These are phyloP conservation scores for Haematococcus lacustris DNA, from an alignment of 139 green algal species.

Conservation along the genomic window DNA sequence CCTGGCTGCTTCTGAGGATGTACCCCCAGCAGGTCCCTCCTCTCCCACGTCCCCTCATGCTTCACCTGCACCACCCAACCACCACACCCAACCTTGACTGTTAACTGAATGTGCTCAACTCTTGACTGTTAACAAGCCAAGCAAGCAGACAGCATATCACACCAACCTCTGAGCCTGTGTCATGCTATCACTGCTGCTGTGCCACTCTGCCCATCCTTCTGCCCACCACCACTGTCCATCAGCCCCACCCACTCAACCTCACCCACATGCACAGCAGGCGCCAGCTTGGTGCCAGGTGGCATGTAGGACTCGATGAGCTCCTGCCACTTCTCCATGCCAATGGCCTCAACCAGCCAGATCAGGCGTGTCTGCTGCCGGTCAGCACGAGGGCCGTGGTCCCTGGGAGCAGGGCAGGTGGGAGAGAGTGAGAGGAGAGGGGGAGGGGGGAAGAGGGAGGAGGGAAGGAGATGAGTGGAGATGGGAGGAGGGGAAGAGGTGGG, in stretches of 20 bases:
- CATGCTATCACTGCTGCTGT: not conserved
- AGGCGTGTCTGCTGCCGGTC: conserved; percentile 89
- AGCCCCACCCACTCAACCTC: not conserved
- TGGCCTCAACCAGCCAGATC: conserved; percentile 92
- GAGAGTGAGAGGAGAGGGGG: too few species aligned
- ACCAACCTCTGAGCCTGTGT: not conserved
- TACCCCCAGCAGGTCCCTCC: conserved; percentile 81
- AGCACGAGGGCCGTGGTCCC: conserved; percentile 80
- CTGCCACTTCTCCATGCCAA: conserved; percentile 69
- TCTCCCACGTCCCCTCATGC: conserved; percentile 56
- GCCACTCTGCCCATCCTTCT: not conserved
- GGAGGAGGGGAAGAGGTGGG: not conserved
- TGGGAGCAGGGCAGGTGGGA: conserved; percentile 28
- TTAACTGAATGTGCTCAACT: not conserved
- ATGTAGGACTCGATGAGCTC: conserved; percentile 60
- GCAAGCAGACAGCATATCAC: not conserved
- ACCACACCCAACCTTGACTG: too few species aligned
- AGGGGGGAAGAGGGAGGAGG: too few species aligned
- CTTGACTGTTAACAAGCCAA: not conserved
- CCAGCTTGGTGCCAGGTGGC: conserved; percentile 44
- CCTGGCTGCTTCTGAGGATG: conserved; percentile 87
- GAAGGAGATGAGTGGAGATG: conserved; percentile 18
- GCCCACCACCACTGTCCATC: not conserved
- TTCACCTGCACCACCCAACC: not conserved
- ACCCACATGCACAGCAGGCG: conserved; percentile 38